A percentile compares a stretch with the other conserved stretches of the same genome.
phyloP scores from a whole-genome alignment of 1,139 yeast species.

The Scheffersomyces stambukii region DNA sequence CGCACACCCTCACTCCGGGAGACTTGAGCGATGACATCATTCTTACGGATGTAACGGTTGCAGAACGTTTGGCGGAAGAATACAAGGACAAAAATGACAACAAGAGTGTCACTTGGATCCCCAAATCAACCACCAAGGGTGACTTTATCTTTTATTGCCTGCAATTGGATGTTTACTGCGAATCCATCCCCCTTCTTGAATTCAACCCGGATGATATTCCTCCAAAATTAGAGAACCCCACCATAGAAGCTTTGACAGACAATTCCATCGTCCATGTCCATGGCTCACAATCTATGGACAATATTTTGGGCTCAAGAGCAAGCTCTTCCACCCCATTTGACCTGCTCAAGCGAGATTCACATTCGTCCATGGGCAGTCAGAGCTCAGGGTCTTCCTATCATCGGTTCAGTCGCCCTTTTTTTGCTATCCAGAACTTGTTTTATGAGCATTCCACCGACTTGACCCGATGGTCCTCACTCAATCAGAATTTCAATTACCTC shows the following conservation, averaged over 20 bases:
- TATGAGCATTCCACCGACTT: conserved; percentile 56
- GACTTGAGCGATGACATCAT: conserved; percentile 11
- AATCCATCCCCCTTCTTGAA: conserved; percentile 45
- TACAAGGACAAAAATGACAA: conserved; percentile 26
- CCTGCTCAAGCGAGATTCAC: conserved; percentile 37
- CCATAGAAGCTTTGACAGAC: conserved; percentile 21
- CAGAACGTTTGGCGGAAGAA: conserved; percentile 33
- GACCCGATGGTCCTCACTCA: conserved; percentile 53
- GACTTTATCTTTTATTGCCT: conserved; percentile 56
- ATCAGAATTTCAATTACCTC: conserved; percentile 41
- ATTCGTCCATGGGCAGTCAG: conserved; percentile 28
- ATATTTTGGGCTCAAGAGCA: conserved; percentile 7
- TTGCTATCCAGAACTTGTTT: conserved; percentile 41
- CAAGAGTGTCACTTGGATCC: conserved; percentile 43
- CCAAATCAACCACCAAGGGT: conserved; percentile 54
- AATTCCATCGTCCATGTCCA: conserved; percentile 15
- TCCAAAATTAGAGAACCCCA: conserved; percentile 27
- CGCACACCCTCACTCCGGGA: conserved; percentile 8
- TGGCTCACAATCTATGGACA: conserved; percentile 8
- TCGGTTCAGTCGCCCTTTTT: conserved; percentile 41
- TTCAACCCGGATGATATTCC: conserved; percentile 16
- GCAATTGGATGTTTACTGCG: conserved; percentile 54
- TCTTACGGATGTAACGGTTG: conserved; percentile 28
- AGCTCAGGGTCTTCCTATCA: conserved; percentile 31
- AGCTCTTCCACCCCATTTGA: conserved; percentile 16